Percentiles rank a stretch among this genome's conserved stretches.
These are phyloP conservation scores for Talaromyces rugulosus DNA, from an alignment of 2,329 filamentous ascomycete species.

Conservation along the genomic window DNA sequence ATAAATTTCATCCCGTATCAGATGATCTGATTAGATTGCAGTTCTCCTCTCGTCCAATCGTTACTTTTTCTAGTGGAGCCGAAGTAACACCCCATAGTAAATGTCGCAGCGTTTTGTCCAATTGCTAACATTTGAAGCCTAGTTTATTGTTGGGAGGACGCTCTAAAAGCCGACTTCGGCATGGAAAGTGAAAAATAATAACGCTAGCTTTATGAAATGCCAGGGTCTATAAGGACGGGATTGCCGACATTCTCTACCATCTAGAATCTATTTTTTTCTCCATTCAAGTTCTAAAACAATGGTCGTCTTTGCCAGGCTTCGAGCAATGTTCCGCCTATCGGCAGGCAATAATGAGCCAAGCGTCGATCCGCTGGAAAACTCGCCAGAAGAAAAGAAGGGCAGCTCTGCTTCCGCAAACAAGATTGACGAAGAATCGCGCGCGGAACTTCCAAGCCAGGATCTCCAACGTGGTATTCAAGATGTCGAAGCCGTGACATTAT, in stretches of 20 bases:
- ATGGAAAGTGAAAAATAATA: too few relatives aligned
- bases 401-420: not conserved
- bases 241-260: too few relatives aligned
- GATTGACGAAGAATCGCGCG: not conserved
- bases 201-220: too few relatives aligned
- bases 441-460: not conserved
- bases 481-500: conserved; percentile 18
- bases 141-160: too few relatives aligned
- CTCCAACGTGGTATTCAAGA: conserved; percentile 22
- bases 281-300: too few relatives aligned
- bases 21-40: not conserved
- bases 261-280: too few relatives aligned
- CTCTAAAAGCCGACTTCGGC: too few relatives aligned
- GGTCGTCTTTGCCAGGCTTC: too few relatives aligned
- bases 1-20: not conserved
- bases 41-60: not conserved
- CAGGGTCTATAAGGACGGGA: too few relatives aligned
- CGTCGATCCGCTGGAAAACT: not conserved
- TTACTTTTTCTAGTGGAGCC: not conserved
- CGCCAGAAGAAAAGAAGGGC: not conserved
- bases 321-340: too few relatives aligned
- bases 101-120: not conserved
- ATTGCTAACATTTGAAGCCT: too few relatives aligned
- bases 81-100: not conserved
- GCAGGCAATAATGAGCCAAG: not conserved